Percentiles rank a stretch among this genome's conserved stretches.
These are phyloP conservation scores for Oryza nivara DNA, from an alignment of 176 grass and related monocot genomes.

Conservation along the genomic window DNA sequence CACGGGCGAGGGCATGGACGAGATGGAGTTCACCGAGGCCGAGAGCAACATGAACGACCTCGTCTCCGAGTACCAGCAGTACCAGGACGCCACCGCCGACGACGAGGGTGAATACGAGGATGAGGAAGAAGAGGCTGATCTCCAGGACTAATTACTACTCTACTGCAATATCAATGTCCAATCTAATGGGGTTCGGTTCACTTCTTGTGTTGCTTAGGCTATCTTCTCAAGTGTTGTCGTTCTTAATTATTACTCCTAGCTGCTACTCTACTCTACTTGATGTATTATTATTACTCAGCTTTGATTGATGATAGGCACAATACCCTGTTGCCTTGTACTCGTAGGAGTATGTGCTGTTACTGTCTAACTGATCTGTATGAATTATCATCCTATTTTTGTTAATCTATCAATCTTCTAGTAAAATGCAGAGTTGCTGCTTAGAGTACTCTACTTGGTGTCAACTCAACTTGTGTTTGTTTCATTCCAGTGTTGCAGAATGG, in stretches of 20 bases:
- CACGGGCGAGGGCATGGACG: slow-evolving; percentile 59
- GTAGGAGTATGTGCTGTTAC: too few species aligned
- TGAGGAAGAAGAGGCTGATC: slow-evolving; percentile 46
- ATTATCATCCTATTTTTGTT: neutral
- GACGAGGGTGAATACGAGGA: slow-evolving; percentile 62
- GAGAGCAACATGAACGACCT: slow-evolving; percentile 81
- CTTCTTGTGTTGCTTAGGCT: slow-evolving; percentile 7
- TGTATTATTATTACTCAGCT: neutral
- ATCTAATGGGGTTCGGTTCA: neutral
- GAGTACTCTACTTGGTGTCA: neutral
- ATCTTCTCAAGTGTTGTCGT: neutral
- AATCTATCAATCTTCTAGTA: neutral
- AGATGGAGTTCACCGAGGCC: slow-evolving; percentile 87
- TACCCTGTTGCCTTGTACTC: slow-evolving; percentile 30
- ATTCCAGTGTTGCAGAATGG: neutral
- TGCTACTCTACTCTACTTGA: neutral
- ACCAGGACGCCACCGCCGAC: slow-evolving; percentile 63
- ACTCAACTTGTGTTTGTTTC: neutral
- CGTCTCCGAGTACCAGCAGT: slow-evolving; percentile 63
- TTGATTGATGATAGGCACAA: slow-evolving; percentile 27
- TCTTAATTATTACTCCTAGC: neutral
- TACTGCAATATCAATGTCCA: neutral
- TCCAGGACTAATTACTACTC: slow-evolving; percentile 43
- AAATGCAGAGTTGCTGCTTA: neutral
- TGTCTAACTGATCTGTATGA: neutral